Percentiles rank a stretch among this genome's conserved stretches.
These are phyloP conservation scores for Candida chilensis DNA, from an alignment of 805 yeast genomes.

Conservation along the genomic window DNA sequence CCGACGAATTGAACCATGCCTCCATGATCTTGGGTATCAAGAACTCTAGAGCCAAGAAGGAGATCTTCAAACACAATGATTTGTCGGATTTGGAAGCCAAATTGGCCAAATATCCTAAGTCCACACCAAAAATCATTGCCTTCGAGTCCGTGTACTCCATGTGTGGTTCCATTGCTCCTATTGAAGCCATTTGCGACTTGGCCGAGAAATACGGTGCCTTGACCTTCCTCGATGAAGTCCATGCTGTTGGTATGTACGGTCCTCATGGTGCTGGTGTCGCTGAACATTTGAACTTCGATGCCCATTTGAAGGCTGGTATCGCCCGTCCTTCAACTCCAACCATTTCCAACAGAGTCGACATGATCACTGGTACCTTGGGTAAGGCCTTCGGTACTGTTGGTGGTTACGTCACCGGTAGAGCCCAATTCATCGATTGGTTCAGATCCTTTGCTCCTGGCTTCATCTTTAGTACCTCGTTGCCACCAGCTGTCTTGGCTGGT, in stretches of 20 bases:
- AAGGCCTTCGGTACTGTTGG: slow-evolving; percentile 97
- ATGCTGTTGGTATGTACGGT: slow-evolving; percentile 98
- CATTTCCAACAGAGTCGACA: slow-evolving; percentile 84
- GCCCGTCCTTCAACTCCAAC: slow-evolving; percentile 43
- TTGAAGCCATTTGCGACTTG: slow-evolving; percentile 83
- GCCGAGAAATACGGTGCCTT: slow-evolving; percentile 97
- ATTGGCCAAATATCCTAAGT: slow-evolving; percentile 71
- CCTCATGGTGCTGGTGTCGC: slow-evolving; percentile 99
- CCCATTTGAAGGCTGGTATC: slow-evolving; percentile 63
- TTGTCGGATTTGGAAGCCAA: slow-evolving; percentile 72
- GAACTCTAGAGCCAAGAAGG: slow-evolving; percentile 83
- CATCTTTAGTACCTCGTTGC: slow-evolving; percentile 92
- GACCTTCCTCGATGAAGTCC: slow-evolving; percentile 96
- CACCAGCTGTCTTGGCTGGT: slow-evolving; percentile 98
- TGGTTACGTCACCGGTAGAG: slow-evolving; percentile 91
- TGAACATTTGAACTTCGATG: slow-evolving; percentile 86
- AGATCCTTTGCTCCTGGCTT: slow-evolving; percentile 96
- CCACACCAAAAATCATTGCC: slow-evolving; percentile 92
- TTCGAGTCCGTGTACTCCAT: slow-evolving; percentile 96
- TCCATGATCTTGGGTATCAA: slow-evolving; percentile 95
- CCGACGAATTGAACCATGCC: slow-evolving; percentile 93
- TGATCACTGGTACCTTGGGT: slow-evolving; percentile 96
- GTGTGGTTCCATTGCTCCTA: slow-evolving; percentile 97
- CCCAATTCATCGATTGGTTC: slow-evolving; percentile 83
- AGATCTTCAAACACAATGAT: slow-evolving; percentile 87